Evolutionary conservation across 2,329 filamentous ascomycete species (phyloP).

Genomic region (Pseudofabraea citricarpa): DNA sequence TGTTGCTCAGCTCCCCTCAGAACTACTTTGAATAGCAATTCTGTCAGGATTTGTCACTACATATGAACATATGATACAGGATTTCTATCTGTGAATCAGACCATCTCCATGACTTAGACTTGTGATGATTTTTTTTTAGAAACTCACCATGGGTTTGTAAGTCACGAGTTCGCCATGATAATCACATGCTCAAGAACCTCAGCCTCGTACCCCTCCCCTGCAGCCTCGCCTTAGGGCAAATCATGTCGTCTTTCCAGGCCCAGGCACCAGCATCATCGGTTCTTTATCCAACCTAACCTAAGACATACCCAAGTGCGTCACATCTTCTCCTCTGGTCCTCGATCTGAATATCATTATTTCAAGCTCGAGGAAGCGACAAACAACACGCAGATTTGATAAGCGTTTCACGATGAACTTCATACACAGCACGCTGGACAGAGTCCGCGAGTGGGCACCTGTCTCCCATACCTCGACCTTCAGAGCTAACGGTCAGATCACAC

Average conservation of each 20-base stretch:
- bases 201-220: not conserved
- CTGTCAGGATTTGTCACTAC: too few relatives aligned
- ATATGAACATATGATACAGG: too few relatives aligned
- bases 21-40: too few relatives aligned
- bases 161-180: too few relatives aligned
- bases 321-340: not conserved
- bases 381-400: not conserved
- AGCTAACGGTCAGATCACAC: constrained; percentile 89
- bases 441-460: constrained; percentile 89
- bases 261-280: not conserved
- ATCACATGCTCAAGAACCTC: too few relatives aligned
- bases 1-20: too few relatives aligned
- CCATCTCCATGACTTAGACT: too few relatives aligned
- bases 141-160: too few relatives aligned
- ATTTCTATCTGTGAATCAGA: too few relatives aligned
- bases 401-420: constrained; percentile 70
- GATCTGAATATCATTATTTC: not conserved
- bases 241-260: not conserved
- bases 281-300: not conserved
- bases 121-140: too few relatives aligned
- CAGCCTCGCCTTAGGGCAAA: not conserved
- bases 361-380: not conserved
- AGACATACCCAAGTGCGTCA: not conserved
- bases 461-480: constrained; percentile 91
- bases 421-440: constrained; percentile 85